Percentiles rank a stretch among this genome's conserved stretches.
Conservation (phyloP, 768 basidiomycete genomes). For the Kwoniella dendrophila region DNA sequence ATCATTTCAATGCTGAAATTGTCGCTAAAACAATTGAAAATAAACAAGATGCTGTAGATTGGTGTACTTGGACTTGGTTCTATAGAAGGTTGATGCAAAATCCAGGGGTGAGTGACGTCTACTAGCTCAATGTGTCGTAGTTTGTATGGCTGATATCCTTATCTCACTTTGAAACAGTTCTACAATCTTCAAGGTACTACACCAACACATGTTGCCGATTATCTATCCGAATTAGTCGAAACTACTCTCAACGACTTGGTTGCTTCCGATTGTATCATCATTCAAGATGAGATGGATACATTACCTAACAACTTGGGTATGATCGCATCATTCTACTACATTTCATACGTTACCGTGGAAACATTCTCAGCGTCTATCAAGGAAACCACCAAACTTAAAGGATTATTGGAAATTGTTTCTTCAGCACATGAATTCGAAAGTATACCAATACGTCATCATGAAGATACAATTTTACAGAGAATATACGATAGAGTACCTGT, state of each 20-base stretch:
- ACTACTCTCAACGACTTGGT: constrained; percentile 87
- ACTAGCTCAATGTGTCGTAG: background rate
- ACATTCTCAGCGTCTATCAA: constrained; percentile 94
- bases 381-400: constrained; percentile 95
- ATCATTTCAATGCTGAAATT: constrained; percentile 97
- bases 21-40: constrained; percentile 98
- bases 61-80: constrained; percentile 96
- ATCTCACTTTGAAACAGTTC: constrained; percentile 32
- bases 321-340: constrained; percentile 70
- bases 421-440: constrained; percentile 95
- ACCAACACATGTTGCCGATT: constrained; percentile 92
- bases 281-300: constrained; percentile 88
- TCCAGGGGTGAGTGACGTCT: constrained; percentile 59
- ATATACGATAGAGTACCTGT: constrained; percentile 97
- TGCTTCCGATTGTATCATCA: constrained; percentile 90
- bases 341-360: constrained; percentile 88
- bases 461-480: constrained; percentile 71
- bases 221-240: constrained; percentile 93
- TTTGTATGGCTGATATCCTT: background rate
- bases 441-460: constrained; percentile 92
- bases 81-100: constrained; percentile 98
- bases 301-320: constrained; percentile 88
- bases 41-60: constrained; percentile 91
- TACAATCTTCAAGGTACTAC: constrained; percentile 74
- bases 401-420: constrained; percentile 91